Conservation (phyloP, 2,329 filamentous ascomycete species). For the Biscogniauxia marginata region DNA sequence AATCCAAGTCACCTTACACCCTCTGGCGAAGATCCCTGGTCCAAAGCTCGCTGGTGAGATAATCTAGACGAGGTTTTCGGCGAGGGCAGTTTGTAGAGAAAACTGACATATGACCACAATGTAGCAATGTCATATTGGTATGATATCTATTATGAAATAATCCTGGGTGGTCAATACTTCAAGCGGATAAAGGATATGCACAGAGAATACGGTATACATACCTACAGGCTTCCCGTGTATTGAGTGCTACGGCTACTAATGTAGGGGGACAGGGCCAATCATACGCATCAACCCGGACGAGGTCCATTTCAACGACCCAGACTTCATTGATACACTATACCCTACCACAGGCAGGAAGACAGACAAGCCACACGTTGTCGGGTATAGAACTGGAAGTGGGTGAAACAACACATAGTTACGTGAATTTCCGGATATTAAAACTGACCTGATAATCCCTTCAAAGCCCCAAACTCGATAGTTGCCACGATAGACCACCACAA, state of each 20-base stretch:
- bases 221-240: not conserved
- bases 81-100: too few relatives aligned
- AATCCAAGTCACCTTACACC: too few relatives aligned
- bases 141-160: constrained; percentile 36
- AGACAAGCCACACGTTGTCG: constrained; percentile 7
- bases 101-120: not conserved
- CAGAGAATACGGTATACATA: constrained; percentile 30
- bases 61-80: too few relatives aligned
- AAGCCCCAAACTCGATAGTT: constrained; percentile 3
- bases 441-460: not conserved
- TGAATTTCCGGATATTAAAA: too few relatives aligned
- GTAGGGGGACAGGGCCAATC: constrained; percentile 1
- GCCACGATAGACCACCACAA: constrained; percentile 3
- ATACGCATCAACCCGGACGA: constrained; percentile 6
- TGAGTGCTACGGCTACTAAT: too few relatives aligned
- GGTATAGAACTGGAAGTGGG: constrained; percentile 10
- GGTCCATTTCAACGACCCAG: constrained; percentile 7
- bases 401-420: not conserved
- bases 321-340: constrained; percentile 2
- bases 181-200: constrained; percentile 34
- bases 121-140: constrained; percentile 30
- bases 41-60: too few relatives aligned
- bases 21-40: too few relatives aligned
- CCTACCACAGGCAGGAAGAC: constrained; percentile 2
- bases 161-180: constrained; percentile 32